Percentiles rank a stretch among this genome's conserved stretches.
Conservation (phyloP, 208 protist species). For the Eutreptiella sp. region DNA sequence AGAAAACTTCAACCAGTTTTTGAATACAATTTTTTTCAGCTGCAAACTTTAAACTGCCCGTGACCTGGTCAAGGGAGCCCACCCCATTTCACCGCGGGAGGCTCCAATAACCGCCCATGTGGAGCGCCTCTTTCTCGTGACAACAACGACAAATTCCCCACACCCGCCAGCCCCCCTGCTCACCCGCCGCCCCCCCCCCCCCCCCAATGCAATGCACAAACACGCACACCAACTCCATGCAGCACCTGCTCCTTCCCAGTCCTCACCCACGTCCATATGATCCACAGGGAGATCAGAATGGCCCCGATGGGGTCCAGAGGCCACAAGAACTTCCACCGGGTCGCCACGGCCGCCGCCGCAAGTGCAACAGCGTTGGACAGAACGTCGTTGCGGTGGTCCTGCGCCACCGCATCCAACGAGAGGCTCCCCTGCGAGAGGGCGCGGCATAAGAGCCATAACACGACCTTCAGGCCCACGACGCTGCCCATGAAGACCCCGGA, state of each 20-base stretch:
- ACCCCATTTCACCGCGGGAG: too few species aligned
- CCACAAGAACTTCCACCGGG: conserved; percentile 25
- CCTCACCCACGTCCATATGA: conserved; percentile 30
- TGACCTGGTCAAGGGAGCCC: too few species aligned
- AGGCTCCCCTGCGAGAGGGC: background rate
- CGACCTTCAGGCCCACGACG: conserved; percentile 34
- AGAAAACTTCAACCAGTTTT: too few species aligned
- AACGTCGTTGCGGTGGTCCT: conserved; percentile 54
- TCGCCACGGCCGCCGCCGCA: conserved; percentile 9
- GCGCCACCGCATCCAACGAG: conserved; percentile 31
- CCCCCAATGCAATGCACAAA: background rate
- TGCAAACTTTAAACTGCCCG: too few species aligned
- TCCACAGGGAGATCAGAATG: conserved; percentile 37
- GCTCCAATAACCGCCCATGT: too few species aligned
- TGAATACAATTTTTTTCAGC: too few species aligned
- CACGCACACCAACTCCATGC: too few species aligned
- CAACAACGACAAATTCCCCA: too few species aligned
- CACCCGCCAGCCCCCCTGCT: too few species aligned
- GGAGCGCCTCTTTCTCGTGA: too few species aligned
- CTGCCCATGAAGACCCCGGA: conserved; percentile 21
- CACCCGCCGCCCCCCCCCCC: too few species aligned
- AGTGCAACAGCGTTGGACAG: conserved; percentile 39
- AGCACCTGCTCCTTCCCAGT: conserved; percentile 32
- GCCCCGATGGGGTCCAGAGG: conserved; percentile 41
- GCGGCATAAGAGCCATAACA: conserved; percentile 32